A percentile compares a stretch with the other conserved stretches of the same genome.
phyloP scores from a whole-genome alignment of 495 filamentous ascomycete genomes.

The Annulohypoxylon maeteangense region DNA sequence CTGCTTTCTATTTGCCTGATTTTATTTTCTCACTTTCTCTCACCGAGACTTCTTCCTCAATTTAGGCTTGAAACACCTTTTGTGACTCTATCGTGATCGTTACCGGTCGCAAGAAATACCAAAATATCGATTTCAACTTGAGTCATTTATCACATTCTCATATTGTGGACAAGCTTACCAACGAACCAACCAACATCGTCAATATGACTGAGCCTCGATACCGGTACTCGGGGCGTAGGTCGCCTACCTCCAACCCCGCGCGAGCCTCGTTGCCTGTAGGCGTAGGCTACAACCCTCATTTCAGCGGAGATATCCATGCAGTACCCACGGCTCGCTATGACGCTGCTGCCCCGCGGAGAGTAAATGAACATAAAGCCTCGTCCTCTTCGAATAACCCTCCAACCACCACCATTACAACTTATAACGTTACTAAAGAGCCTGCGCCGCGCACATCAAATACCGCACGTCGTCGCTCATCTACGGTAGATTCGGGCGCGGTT shows the following conservation, averaged over 20 bases:
- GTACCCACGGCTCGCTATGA: constrained; percentile 54
- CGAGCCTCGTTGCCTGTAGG: constrained; percentile 58
- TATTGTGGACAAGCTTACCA: constrained; percentile 7
- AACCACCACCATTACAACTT: constrained; percentile 57
- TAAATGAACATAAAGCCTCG: constrained; percentile 41
- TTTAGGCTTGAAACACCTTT: constrained; percentile 20
- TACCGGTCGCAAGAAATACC: constrained; percentile 1
- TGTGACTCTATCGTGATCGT: constrained; percentile 18
- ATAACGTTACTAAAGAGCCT: constrained; percentile 60
- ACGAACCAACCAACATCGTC: constrained; percentile 24
- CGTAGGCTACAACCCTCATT: constrained; percentile 54
- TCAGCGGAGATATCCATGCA: constrained; percentile 55
- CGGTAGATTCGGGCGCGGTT: constrained; percentile 49
- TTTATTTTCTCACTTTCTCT: constrained; percentile 22
- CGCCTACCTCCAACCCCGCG: constrained; percentile 58
- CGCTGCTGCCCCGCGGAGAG: constrained; percentile 41
- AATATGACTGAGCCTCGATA: constrained; percentile 59
- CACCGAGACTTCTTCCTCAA: constrained; percentile 13
- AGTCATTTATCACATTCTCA: constrained; percentile 17
- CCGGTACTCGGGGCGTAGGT: constrained; percentile 52
- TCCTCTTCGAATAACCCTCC: constrained; percentile 40
- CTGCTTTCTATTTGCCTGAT: constrained; percentile 17
- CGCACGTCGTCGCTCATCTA: constrained; percentile 52
- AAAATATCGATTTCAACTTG: constrained; percentile 21
- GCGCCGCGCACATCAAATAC: constrained; percentile 53